Conservation (phyloP, 495 filamentous ascomycete species). For the Zalerion maritima region DNA sequence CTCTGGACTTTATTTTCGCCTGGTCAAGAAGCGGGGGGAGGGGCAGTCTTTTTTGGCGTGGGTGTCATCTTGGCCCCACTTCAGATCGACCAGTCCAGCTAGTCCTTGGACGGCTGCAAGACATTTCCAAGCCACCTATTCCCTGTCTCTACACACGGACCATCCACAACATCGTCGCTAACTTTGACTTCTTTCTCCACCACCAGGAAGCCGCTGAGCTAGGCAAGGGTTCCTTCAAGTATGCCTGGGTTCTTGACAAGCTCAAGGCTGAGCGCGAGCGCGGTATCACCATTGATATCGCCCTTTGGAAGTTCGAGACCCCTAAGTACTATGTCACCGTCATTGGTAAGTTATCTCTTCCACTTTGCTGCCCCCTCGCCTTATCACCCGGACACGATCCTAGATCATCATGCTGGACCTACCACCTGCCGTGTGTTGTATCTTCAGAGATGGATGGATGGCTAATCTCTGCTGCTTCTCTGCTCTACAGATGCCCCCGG, state of each 20-base stretch:
- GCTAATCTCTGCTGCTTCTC: too few relatives aligned
- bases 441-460: too few relatives aligned
- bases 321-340: constrained; percentile 97
- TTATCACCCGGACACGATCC: constrained; percentile 5
- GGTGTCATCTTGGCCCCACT: too few relatives aligned
- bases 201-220: constrained; percentile 93
- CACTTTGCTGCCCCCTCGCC: background rate
- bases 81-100: too few relatives aligned
- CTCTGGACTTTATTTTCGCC: too few relatives aligned
- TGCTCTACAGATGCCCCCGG: constrained; percentile 80
- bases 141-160: constrained; percentile 2
- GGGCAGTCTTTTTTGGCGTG: too few relatives aligned
- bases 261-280: constrained; percentile 99
- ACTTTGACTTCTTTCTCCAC: constrained; percentile 2
- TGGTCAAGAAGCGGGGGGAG: too few relatives aligned
- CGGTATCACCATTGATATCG: constrained; percentile 99
- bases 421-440: too few relatives aligned
- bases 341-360: constrained; percentile 56
- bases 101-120: too few relatives aligned
- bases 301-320: constrained; percentile 99
- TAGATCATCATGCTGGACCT: constrained; percentile 10
- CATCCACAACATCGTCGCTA: background rate
- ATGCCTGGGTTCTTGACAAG: constrained; percentile 99
- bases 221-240: constrained; percentile 99
- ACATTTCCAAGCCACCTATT: constrained; percentile 5